phyloP scores from a whole-genome alignment of 169 alveolate genomes.

The Amoebophrya sp. region DNA sequence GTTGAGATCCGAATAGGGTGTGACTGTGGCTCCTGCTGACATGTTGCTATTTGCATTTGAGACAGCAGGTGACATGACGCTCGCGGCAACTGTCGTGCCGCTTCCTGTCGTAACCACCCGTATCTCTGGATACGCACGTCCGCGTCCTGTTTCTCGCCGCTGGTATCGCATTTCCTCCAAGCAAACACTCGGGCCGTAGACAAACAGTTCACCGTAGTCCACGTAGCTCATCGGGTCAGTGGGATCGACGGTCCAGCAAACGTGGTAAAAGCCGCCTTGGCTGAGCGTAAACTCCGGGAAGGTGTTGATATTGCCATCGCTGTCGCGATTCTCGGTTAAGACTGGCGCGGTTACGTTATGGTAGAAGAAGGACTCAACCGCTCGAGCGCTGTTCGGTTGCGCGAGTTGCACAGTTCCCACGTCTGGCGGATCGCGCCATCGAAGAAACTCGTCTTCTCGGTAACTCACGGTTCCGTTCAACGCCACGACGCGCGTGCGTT shows the following conservation, averaged over 20 bases:
- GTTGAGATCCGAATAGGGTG: too few species aligned
- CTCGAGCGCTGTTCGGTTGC: neutral
- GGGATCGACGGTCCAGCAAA: neutral
- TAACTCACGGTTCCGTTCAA: too few species aligned
- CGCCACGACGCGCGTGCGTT: too few species aligned
- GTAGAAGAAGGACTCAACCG: conserved; percentile 14
- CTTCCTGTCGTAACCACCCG: neutral
- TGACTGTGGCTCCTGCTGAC: too few species aligned
- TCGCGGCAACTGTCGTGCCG: neutral
- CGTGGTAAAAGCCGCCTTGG: conserved; percentile 16
- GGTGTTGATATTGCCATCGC: neutral
- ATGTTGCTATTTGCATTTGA: too few species aligned
- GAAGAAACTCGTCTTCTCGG: too few species aligned
- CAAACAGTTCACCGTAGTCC: neutral
- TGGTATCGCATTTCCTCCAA: neutral
- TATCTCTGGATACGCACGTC: neutral
- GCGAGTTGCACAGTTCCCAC: neutral
- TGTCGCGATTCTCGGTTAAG: neutral
- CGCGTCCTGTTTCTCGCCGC: neutral
- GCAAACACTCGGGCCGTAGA: neutral
- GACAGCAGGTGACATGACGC: too few species aligned
- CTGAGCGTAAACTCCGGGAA: neutral
- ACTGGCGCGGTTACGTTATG: neutral
- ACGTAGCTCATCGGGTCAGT: neutral
- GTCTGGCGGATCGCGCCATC: conserved; percentile 18